Evolutionary conservation across 164 flowering plant genomes (phyloP), one percentile per base, ranked within the genome.

Genomic region (Macadamia tetraphylla): DNA sequence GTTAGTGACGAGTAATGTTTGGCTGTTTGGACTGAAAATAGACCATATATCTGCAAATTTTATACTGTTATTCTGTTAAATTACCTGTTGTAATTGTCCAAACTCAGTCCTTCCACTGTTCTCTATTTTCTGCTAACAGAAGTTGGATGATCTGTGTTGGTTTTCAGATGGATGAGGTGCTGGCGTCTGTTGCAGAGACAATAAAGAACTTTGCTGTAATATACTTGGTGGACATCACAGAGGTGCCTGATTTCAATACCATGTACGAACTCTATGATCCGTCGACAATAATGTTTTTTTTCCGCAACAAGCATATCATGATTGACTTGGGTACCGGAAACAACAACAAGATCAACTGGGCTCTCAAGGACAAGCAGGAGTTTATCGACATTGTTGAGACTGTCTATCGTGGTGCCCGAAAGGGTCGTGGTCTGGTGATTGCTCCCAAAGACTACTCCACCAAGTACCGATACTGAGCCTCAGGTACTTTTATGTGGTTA

Each of bases 261-360:
- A 93, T 93, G 98, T 91, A 91, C 52, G 98, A 93, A 75, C 73
- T 93, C 67, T 93, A 93, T 51, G 97, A 93, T 64, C 98, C 98
- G 17, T 93, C 91, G 10, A 93, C 97, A 0, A 73, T 91, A 64
- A 88, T 93, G 98, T 93, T 93, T 84, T 93, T 93, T 77, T 93
- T 93, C 83, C 81, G 96, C 65, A 93, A 93, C 94, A 91, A 93
- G 82, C 98, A 92, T 80, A 92, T 92, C 11, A 87, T 92, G 98
- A 90, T 92, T 40, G 94, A 92, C 71, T 89, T 92, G 65, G 98
- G 98, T 23, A 92, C 95, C 23, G 98, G 98, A 53, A 92, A 92
- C 86, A 90, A 92, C 87, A 92, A 92, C 82, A 92, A 92, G 79
- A 90, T 90, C 81, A 93, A 93, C 75, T 93, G 98, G 97, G 98